Percentiles rank a stretch among this genome's conserved stretches.
These are phyloP conservation scores for Plicaturopsis crispa DNA, from an alignment of 768 basidiomycete genomes.

Conservation along the genomic window DNA sequence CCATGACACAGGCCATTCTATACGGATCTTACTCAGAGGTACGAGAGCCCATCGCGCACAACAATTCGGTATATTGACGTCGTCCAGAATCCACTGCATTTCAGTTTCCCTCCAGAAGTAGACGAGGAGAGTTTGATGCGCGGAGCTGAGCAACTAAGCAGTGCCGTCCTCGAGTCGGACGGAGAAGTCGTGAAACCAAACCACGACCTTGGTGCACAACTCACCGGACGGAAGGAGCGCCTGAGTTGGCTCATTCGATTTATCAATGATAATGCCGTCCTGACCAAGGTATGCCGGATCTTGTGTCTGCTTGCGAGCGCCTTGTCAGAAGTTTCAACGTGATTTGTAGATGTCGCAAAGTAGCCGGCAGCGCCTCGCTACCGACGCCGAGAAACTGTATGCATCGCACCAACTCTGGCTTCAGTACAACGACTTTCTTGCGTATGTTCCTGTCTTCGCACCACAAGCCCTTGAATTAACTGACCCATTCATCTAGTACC, in stretches of 20 bases:
- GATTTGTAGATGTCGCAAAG: conserved; percentile 66
- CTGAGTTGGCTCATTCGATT: conserved; percentile 83
- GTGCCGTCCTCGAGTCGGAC: conserved; percentile 67
- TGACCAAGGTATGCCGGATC: conserved; percentile 53
- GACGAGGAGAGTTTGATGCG: conserved; percentile 76
- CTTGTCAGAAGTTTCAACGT: conserved; percentile 1
- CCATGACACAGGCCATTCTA: conserved; percentile 77
- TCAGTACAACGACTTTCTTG: conserved; percentile 59
- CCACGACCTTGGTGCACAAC: conserved; percentile 74
- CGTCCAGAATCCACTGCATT: conserved; percentile 65
- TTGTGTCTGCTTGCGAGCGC: neutral
- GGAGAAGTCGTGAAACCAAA: conserved; percentile 60
- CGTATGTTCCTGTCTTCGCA: conserved; percentile 30
- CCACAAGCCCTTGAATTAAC: neutral
- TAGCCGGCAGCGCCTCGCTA: conserved; percentile 65
- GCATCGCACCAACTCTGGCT: conserved; percentile 79
- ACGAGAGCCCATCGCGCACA: conserved; percentile 6
- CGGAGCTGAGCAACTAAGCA: conserved; percentile 70
- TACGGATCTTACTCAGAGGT: conserved; percentile 67
- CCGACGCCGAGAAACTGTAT: conserved; percentile 82
- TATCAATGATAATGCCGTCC: conserved; percentile 78
- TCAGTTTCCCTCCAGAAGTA: conserved; percentile 74
- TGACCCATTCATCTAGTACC: conserved; percentile 26
- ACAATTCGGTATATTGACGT: neutral
- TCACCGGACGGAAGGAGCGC: conserved; percentile 66